Evolutionary conservation across 768 basidiomycete species (phyloP), one percentile per base, ranked within the genome.

Genomic region (Tricholoma hemisulphureum): DNA sequence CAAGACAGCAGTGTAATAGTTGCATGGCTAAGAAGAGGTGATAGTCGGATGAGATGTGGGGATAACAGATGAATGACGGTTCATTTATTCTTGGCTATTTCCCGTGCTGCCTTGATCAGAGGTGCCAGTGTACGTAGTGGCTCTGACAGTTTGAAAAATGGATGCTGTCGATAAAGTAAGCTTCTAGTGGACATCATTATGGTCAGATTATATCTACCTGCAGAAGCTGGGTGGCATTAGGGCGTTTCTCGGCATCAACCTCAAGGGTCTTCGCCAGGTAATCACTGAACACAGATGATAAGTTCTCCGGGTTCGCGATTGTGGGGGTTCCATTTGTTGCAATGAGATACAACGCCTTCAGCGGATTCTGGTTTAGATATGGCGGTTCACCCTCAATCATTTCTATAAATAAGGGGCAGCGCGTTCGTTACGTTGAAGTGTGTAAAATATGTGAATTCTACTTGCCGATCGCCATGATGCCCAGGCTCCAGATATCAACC

Each of bases 341-440:
- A 65, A 99, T 99, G 49, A 99, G 84, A 73, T 98, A 99, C 43
- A 99, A 76, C 2, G 97, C 97, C 71, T 97, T 98, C 53, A 97
- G 79, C 0, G 95, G 95, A 74, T 96, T 96, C 77, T 97, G 95
- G 69, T 95, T 95, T 32, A 96, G 82, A 67, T 97, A 97, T 21
- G 95, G 95, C 0, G 95, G 95, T 71, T 97, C 95, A 55, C 95
- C 95, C 74, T 98, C 95, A 65, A 98, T 95, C 95, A 98, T 97
- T 76, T 97, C 94, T 93, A 67, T 23, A 58, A 16, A 49, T 28
- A 55, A 41, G 41, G 20, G n/a, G 20, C n/a, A n/a, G n/a, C n/a
- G 58, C n/a, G 50, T 39, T 21, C 24, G 18, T 41, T 49, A 29
- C 13, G 46, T n/a, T 20, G 50, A 26, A n/a, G 32, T 31, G 61